A percentile compares a stretch with the other conserved stretches of the same genome.
phyloP scores from a whole-genome alignment of 2,329 filamentous ascomycete species.

The Trichophaea hybrida region DNA sequence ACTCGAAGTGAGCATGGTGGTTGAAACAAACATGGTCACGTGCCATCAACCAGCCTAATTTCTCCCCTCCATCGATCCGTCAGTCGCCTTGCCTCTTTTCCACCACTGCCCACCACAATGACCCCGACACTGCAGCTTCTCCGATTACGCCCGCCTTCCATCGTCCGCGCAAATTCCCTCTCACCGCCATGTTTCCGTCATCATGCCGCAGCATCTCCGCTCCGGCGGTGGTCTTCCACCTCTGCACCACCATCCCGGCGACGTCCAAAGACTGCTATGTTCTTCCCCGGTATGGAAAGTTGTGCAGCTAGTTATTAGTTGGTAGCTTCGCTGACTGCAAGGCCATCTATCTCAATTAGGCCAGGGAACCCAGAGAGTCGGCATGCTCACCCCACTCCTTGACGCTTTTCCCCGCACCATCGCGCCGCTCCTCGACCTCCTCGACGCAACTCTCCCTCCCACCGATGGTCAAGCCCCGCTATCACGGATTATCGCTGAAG shows the following conservation, averaged over 20 bases:
- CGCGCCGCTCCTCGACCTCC: conserved; percentile 64
- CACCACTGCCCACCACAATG: too few relatives aligned
- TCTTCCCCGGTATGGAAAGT: conserved; percentile 31
- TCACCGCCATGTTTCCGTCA: too few relatives aligned
- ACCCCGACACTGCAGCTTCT: too few relatives aligned
- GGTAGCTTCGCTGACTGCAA: background rate
- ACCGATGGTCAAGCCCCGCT: conserved; percentile 35
- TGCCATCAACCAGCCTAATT: too few relatives aligned
- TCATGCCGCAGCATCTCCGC: too few relatives aligned
- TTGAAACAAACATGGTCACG: too few relatives aligned
- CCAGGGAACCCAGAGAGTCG: conserved; percentile 77
- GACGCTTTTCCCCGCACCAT: conserved; percentile 70
- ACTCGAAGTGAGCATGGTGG: too few relatives aligned
- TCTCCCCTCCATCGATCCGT: too few relatives aligned
- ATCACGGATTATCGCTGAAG: conserved; percentile 62
- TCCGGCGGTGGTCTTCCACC: background rate
- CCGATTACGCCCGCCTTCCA: too few relatives aligned
- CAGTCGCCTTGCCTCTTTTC: too few relatives aligned
- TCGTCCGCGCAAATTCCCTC: too few relatives aligned
- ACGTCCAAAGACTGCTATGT: conserved; percentile 30
- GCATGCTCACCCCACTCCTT: conserved; percentile 76
- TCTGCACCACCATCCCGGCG: background rate
- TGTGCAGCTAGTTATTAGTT: background rate
- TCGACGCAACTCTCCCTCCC: conserved; percentile 46
- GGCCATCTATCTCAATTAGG: conserved; percentile 40